Evolutionary conservation across 2,329 filamentous ascomycete genomes (phyloP).

Genomic region (Ophiostoma himal-ulmi): DNA sequence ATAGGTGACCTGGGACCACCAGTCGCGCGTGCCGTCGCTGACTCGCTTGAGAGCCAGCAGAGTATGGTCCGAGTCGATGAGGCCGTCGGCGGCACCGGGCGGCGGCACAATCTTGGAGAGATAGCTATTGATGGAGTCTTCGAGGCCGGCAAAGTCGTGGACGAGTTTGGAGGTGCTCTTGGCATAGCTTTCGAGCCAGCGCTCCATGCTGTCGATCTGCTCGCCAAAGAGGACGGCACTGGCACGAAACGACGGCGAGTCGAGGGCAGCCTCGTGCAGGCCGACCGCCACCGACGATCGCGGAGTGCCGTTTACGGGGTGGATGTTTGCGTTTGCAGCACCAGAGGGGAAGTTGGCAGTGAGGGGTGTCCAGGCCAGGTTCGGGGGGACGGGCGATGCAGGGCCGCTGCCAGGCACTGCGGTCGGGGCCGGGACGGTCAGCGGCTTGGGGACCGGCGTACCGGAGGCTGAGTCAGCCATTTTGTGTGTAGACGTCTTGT

Average conservation of each 20-base stretch:
- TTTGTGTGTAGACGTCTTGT: background rate
- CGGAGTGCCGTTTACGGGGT: background rate
- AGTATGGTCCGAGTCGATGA: slow-evolving; percentile 89
- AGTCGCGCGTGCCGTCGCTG: slow-evolving; percentile 79
- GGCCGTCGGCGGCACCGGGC: slow-evolving; percentile 67
- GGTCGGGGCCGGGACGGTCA: slow-evolving; percentile 1
- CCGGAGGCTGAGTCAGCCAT: slow-evolving; percentile 21
- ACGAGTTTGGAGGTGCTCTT: slow-evolving; percentile 50
- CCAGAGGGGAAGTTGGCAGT: background rate
- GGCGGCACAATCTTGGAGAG: slow-evolving; percentile 71
- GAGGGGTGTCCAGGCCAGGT: background rate
- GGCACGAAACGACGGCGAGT: slow-evolving; percentile 91
- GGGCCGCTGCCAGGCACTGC: background rate
- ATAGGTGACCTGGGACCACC: slow-evolving; percentile 71
- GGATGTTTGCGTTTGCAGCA: background rate
- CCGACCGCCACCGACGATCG: slow-evolving; percentile 61
- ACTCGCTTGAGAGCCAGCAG: slow-evolving; percentile 78
- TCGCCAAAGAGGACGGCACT: slow-evolving; percentile 81
- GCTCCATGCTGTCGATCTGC: slow-evolving; percentile 83
- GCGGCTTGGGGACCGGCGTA: slow-evolving; percentile 17
- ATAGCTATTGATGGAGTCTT: slow-evolving; percentile 72
- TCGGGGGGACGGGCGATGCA: slow-evolving; percentile 1
- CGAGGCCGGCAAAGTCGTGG: slow-evolving; percentile 64
- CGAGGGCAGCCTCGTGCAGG: slow-evolving; percentile 89
- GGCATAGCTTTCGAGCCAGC: slow-evolving; percentile 70